Evolutionary conservation across 345 rosid species (phyloP).

Genomic region (Lepidium africanum): DNA sequence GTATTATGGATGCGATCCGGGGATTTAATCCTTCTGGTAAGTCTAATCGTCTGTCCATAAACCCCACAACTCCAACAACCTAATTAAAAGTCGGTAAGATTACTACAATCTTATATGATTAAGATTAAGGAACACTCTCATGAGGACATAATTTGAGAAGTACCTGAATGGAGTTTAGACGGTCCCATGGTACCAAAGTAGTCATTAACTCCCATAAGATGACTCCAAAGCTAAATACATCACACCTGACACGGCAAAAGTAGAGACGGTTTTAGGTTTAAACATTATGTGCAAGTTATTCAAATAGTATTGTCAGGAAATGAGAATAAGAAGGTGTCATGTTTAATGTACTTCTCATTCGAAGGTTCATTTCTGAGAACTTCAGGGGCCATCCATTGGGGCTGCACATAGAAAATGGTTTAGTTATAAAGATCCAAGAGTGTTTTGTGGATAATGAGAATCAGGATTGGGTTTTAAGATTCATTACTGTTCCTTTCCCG

Average conservation of each 20-base stretch:
- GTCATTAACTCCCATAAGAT: slow-evolving; percentile 87
- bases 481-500: slow-evolving; percentile 78
- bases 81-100: slow-evolving; percentile 9
- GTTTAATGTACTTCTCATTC: slow-evolving; percentile 58
- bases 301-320: neutral
- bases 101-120: neutral
- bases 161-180: slow-evolving; percentile 70
- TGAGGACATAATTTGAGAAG: neutral
- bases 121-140: neutral
- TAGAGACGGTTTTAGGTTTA: neutral
- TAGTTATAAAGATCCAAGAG: neutral
- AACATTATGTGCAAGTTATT: neutral
- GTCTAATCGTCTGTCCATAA: slow-evolving; percentile 86
- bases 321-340: neutral
- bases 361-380: slow-evolving; percentile 83
- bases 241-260: slow-evolving; percentile 47
- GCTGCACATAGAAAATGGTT: slow-evolving; percentile 40
- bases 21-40: slow-evolving; percentile 69
- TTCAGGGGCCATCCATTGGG: slow-evolving; percentile 99
- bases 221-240: slow-evolving; percentile 82
- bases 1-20: slow-evolving; percentile 51
- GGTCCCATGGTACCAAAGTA: slow-evolving; percentile 68
- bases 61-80: slow-evolving; percentile 88
- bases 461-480: neutral
- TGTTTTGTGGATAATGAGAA: neutral